Conservation (phyloP, 441 rosid genomes). For the Pelargonium fulgidum region DNA sequence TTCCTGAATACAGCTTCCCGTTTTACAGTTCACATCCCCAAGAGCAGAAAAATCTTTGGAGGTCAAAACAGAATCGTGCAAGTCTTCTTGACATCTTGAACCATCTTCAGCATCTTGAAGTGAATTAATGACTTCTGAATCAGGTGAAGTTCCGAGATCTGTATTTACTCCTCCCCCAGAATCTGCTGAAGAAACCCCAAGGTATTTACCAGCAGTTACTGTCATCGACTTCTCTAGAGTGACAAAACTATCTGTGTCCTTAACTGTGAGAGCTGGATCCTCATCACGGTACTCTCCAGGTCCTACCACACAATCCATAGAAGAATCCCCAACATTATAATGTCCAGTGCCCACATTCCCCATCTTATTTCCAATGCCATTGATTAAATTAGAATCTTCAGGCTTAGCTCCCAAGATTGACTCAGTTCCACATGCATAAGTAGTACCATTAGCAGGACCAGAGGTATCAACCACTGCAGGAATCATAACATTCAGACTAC, state of each 20-base stretch:
- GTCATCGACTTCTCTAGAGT: constrained; percentile 35
- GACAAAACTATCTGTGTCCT: constrained; percentile 29
- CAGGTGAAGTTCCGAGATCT: constrained; percentile 91
- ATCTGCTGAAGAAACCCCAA: constrained; percentile 30
- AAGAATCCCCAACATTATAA: not conserved
- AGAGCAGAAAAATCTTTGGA: constrained; percentile 28
- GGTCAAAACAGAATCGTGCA: constrained; percentile 32
- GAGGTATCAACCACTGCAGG: constrained; percentile 37
- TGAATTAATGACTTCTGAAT: constrained; percentile 87
- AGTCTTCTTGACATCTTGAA: constrained; percentile 38
- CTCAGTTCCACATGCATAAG: constrained; percentile 22
- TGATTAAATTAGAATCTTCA: constrained; percentile 28
- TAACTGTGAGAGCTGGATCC: constrained; percentile 25
- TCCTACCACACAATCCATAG: constrained; percentile 1
- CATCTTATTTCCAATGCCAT: constrained; percentile 28
- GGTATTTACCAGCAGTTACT: constrained; percentile 34
- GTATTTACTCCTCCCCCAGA: constrained; percentile 37
- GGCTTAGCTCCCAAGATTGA: constrained; percentile 26
- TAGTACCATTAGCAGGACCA: constrained; percentile 27
- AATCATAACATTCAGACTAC: constrained; percentile 31
- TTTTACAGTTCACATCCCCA: constrained; percentile 29
- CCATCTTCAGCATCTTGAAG: constrained; percentile 50
- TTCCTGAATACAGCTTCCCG: constrained; percentile 31
- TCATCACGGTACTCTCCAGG: constrained; percentile 1
- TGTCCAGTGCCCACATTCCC: constrained; percentile 27